These are phyloP conservation scores for Fagopyrum esculentum DNA, from an alignment of 148 eudicot species.

Conservation along the genomic window DNA sequence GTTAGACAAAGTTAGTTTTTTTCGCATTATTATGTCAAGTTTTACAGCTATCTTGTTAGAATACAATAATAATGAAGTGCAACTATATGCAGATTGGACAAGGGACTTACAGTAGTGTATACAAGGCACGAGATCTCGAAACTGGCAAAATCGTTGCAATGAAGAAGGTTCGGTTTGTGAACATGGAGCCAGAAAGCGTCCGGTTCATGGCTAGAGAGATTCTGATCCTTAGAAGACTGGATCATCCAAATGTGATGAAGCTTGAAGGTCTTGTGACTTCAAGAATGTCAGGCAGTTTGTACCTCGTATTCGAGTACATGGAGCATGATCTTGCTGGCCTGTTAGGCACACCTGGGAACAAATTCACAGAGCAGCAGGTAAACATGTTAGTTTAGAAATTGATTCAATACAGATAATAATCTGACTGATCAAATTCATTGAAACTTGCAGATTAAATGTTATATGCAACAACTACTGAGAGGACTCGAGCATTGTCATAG, in stretches of 20 bases:
- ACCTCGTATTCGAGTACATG: slow-evolving; percentile 13
- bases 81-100: slow-evolving; percentile 7
- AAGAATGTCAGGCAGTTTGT: slow-evolving; percentile 13
- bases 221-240: slow-evolving; percentile 6
- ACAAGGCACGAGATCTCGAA: slow-evolving; percentile 14
- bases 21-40: not conserved
- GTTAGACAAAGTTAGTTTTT: slow-evolving; percentile 16
- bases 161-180: slow-evolving; percentile 11
- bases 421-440: not conserved
- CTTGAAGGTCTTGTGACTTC: slow-evolving; percentile 13
- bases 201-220: slow-evolving; percentile 15
- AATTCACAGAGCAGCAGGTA: slow-evolving; percentile 14
- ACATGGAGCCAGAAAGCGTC: slow-evolving; percentile 13
- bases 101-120: slow-evolving; percentile 15
- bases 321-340: slow-evolving; percentile 16
- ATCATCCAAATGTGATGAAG: slow-evolving; percentile 15
- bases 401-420: not conserved
- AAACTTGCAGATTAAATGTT: slow-evolving; percentile 7
- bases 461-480: slow-evolving; percentile 7
- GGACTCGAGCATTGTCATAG: slow-evolving; percentile 14
- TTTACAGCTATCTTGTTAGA: not conserved
- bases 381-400: not conserved
- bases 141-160: slow-evolving; percentile 12
- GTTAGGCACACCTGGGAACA: slow-evolving; percentile 12
- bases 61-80: not conserved